A percentile compares a stretch with the other conserved stretches of the same genome.
These are phyloP conservation scores for Scenedesmus sp. DNA, from an alignment of 163 green algal genomes.

Conservation along the genomic window DNA sequence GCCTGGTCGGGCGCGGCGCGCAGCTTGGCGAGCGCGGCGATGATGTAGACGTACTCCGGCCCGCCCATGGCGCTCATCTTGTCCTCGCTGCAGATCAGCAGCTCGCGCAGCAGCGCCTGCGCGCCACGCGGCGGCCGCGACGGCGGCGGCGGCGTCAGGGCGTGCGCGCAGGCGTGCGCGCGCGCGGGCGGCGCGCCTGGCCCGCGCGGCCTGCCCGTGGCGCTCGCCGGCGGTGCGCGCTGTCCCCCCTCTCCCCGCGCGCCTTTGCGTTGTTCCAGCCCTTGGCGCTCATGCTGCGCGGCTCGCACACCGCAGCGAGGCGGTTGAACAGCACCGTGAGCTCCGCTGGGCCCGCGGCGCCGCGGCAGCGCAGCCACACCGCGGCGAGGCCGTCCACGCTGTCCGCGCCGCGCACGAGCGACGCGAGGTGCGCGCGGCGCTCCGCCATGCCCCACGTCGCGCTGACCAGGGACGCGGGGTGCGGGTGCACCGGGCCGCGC, in stretches of 20 bases:
- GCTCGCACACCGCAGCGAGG: constrained; percentile 33
- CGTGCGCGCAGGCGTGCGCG: neutral
- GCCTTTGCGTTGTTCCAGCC: constrained; percentile 38
- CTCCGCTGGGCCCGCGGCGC: constrained; percentile 23
- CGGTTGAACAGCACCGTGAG: constrained; percentile 34
- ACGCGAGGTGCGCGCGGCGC: constrained; percentile 21
- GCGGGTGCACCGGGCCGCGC: neutral
- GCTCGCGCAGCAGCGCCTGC: constrained; percentile 44
- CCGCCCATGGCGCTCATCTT: constrained; percentile 35
- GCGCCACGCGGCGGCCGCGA: neutral
- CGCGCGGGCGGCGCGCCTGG: too few species aligned
- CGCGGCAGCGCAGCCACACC: constrained; percentile 27
- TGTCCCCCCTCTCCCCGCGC: too few species aligned
- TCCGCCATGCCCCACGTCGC: constrained; percentile 22
- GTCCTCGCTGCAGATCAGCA: constrained; percentile 40
- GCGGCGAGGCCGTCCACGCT: constrained; percentile 21
- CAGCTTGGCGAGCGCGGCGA: constrained; percentile 39
- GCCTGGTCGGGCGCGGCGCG: constrained; percentile 31
- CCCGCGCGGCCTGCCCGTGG: too few species aligned
- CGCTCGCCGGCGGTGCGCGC: too few species aligned
- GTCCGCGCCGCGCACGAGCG: constrained; percentile 1
- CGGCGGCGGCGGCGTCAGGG: neutral
- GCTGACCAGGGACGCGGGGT: neutral
- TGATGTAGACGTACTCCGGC: constrained; percentile 46
- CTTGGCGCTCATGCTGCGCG: constrained; percentile 24